phyloP scores from a whole-genome alignment of 257 asterid species.

The Nicotiana undulata region DNA sequence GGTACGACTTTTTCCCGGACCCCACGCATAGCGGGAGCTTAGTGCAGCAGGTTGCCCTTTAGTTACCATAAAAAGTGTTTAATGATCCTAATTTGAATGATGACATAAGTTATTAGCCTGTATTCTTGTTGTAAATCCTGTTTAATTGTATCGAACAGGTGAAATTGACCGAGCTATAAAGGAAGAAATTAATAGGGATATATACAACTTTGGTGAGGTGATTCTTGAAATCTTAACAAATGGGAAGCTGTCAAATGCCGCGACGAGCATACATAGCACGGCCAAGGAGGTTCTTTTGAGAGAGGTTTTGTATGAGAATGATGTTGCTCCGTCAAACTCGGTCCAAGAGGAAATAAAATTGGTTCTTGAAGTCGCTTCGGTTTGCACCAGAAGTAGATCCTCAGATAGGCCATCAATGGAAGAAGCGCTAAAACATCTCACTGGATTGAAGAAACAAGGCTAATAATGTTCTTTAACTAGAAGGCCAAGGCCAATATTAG shows the following conservation, averaged over 20 bases:
- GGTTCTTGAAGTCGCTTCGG: conserved; percentile 59
- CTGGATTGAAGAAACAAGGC: conserved; percentile 24
- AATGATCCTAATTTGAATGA: background rate
- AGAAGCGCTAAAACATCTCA: conserved; percentile 46
- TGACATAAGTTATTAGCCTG: background rate
- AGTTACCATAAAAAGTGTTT: background rate
- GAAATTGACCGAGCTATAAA: conserved; percentile 26
- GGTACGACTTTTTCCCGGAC: too few relatives aligned
- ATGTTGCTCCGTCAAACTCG: conserved; percentile 22
- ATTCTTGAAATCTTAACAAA: conserved; percentile 54
- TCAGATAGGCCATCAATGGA: conserved; percentile 57
- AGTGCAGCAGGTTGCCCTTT: too few relatives aligned
- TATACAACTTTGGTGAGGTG: conserved; percentile 61
- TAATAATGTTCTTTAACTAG: conserved; percentile 4
- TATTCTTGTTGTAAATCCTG: background rate
- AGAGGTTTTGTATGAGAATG: conserved; percentile 43
- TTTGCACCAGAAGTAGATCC: conserved; percentile 49
- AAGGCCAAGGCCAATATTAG: background rate
- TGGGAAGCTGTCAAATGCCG: conserved; percentile 39
- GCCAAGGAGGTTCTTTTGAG: conserved; percentile 42
- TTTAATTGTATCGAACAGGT: conserved; percentile 35
- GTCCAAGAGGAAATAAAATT: conserved; percentile 33
- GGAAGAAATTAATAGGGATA: conserved; percentile 62
- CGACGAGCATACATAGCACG: conserved; percentile 14
- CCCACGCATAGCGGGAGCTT: too few relatives aligned